Base-by-base conservation (phyloP, 768 basidiomycete species). In the Lactifluus rugatus region DNA sequence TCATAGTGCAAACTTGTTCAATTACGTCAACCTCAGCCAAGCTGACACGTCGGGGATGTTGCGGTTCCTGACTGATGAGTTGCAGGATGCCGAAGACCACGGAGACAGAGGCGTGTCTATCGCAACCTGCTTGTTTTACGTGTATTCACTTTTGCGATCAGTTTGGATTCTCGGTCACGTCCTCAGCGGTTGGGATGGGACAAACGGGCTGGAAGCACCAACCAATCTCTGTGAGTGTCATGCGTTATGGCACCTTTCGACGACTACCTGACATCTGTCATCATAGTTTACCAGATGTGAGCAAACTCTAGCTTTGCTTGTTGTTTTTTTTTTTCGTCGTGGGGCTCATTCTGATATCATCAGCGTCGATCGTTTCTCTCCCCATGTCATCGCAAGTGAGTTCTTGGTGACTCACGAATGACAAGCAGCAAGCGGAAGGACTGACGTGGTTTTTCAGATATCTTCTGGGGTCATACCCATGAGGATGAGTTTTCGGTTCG, bases 391-490 rank as follows among this genome's bases (percentile, higher is more conserved):
- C 60, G 83, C 85, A 45, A 84, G 83, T 85, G 53, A 44, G 83
- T 75, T 44, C n/a, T 49, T 49, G 32, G 3, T 50, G 54, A 41
- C 49, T 52, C 61, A 31, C 19, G 17, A 13, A 61, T 42, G 57
- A 58, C 61, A 65, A 62, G 56, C n/a, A 1, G 9, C 28, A 31
- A 31, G 28, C n/a, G 28, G 28, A 36, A 19, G 14, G 14, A n/a
- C 51, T 52, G 41, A 51, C 44, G 9, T 19, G 9, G 42, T 25
- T 62, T 66, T 50, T 39, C 54, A 83, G 85, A 80, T 62, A 80
- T 88, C n/a, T 87, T 89, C 74, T 89, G 76, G 66, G 87, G 87
- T 6, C 88, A 89, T 65, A 81, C 82, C 0, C 86, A 89, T 56
- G 84, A 88, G 67, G 87, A 89, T 68, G 78, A 86, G 69, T 62